These are phyloP conservation scores for Xylogone sp. DNA, from an alignment of 2,329 filamentous ascomycete genomes.

Conservation along the genomic window DNA sequence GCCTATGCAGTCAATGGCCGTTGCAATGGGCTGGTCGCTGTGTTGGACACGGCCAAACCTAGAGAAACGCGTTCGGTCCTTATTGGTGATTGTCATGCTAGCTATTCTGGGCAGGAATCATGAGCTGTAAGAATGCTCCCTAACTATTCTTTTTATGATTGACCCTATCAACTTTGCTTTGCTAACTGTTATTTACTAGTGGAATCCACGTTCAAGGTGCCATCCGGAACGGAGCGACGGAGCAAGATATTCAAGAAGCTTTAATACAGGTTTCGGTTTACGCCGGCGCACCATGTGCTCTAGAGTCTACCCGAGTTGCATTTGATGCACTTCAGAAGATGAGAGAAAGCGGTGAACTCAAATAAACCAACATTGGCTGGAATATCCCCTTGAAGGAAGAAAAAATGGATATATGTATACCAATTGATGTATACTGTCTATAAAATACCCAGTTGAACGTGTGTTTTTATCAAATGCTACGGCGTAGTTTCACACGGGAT, in stretches of 20 bases:
- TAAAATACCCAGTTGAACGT: too few relatives aligned
- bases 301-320: conserved; percentile 34
- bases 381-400: too few relatives aligned
- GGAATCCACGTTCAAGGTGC: conserved; percentile 59
- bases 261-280: conserved; percentile 42
- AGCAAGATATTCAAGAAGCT: conserved; percentile 60
- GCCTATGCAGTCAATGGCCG: conserved; percentile 59
- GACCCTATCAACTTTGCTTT: conserved; percentile 39
- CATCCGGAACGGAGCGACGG: conserved; percentile 57
- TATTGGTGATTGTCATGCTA: conserved; percentile 64
- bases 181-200: conserved; percentile 55
- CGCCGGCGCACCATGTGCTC: conserved; percentile 38
- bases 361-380: too few relatives aligned
- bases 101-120: background rate
- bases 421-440: too few relatives aligned
- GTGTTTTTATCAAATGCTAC: too few relatives aligned
- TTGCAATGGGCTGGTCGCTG: conserved; percentile 61
- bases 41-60: conserved; percentile 62
- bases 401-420: too few relatives aligned
- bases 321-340: background rate
- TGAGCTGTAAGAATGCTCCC: background rate
- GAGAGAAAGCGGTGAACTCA: background rate
- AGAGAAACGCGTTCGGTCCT: conserved; percentile 53
- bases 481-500: too few relatives aligned
- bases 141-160: background rate